Evolutionary conservation across 2,329 filamentous ascomycete species (phyloP).

Genomic region (Verticillium longisporum): DNA sequence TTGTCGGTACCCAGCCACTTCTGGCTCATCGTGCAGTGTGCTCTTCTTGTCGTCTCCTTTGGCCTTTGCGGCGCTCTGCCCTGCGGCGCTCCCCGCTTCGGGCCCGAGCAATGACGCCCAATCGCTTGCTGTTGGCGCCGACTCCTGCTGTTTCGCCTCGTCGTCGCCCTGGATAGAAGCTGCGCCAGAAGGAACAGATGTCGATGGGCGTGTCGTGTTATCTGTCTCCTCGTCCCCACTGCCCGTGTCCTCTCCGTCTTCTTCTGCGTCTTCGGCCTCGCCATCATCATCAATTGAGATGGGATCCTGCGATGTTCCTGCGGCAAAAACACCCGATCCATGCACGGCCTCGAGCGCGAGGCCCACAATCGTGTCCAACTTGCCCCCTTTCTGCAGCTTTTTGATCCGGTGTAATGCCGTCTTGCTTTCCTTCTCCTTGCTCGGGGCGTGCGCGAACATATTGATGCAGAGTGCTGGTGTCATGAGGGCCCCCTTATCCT

Average conservation of each 20-base stretch:
- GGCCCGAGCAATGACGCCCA: constrained; percentile 1
- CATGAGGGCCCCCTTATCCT: constrained; percentile 5
- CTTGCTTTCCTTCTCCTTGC: constrained; percentile 3
- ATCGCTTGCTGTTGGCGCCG: background rate
- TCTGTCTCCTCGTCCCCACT: background rate
- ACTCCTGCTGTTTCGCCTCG: background rate
- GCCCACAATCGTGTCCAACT: constrained; percentile 1
- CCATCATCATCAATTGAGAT: constrained; percentile 3
- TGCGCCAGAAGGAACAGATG: background rate
- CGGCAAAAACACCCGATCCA: background rate
- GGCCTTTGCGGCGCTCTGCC: background rate
- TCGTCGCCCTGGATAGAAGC: background rate
- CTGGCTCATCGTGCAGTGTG: background rate
- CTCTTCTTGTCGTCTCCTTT: background rate
- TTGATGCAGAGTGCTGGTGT: constrained; percentile 4
- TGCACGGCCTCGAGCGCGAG: background rate
- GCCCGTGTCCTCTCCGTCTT: constrained; percentile 1
- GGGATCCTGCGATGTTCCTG: constrained; percentile 5
- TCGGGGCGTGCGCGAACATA: constrained; percentile 5
- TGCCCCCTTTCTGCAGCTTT: constrained; percentile 4
- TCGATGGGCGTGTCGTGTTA: background rate
- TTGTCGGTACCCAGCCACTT: background rate
- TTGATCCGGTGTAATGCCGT: constrained; percentile 4
- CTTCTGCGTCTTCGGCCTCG: background rate
- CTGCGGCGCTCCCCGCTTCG: background rate